These are phyloP conservation scores for Mortierella sp. DNA, from an alignment of 371 early-diverging fungal genomes.

Conservation along the genomic window DNA sequence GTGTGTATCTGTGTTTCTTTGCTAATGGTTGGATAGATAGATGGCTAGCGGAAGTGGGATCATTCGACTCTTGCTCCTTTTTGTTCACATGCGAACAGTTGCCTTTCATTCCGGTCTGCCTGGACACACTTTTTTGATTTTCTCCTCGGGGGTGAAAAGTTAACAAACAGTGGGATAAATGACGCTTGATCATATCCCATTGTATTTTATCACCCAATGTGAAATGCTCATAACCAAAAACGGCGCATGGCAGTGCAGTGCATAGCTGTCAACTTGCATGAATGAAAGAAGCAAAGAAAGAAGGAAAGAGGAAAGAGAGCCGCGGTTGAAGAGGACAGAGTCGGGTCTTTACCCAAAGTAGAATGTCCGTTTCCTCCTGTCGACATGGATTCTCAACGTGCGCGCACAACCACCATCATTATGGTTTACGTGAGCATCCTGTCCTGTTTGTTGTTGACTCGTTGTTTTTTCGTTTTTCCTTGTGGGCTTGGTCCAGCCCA, in stretches of 20 bases:
- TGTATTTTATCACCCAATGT: background rate
- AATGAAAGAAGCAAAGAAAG: background rate
- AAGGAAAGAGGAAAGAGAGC: background rate
- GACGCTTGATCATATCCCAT: too few relatives aligned
- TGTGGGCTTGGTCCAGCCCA: background rate
- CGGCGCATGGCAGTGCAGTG: constrained; percentile 1
- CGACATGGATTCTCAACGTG: background rate
- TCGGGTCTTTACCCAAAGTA: background rate
- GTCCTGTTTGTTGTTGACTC: background rate
- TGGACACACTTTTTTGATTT: background rate
- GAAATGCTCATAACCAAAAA: background rate
- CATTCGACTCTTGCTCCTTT: background rate
- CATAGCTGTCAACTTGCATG: background rate
- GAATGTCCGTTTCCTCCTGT: background rate
- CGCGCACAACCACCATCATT: background rate
- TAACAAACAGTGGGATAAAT: too few relatives aligned
- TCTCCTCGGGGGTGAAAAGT: constrained; percentile 14
- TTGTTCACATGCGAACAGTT: constrained; percentile 11
- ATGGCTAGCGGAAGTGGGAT: background rate
- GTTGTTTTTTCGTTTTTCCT: background rate
- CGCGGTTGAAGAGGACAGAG: too few relatives aligned
- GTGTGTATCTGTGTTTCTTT: background rate
- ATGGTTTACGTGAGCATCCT: constrained; percentile 5
- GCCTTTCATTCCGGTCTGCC: background rate
- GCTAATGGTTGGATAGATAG: background rate